Percentiles rank a stretch among this genome's conserved stretches.
phyloP scores from a whole-genome alignment of 2,329 filamentous ascomycete genomes.

The Pestalotiopsis fici region DNA sequence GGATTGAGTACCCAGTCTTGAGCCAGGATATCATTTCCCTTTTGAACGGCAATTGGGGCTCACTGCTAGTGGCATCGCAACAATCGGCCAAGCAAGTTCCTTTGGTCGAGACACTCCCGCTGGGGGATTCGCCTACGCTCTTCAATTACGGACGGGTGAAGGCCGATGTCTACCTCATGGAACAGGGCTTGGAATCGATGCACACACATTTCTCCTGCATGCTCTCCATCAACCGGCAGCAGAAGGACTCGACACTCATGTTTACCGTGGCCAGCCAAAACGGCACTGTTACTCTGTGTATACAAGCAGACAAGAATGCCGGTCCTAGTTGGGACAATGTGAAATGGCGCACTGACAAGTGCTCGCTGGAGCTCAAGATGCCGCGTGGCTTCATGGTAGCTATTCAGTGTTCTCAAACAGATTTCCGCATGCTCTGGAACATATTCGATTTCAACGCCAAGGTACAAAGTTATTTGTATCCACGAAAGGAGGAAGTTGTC shows the following conservation, averaged over 20 bases:
- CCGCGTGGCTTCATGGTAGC: slow-evolving; percentile 75
- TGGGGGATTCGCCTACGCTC: slow-evolving; percentile 71
- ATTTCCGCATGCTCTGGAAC: slow-evolving; percentile 77
- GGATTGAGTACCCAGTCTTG: slow-evolving; percentile 75
- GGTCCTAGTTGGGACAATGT: slow-evolving; percentile 82
- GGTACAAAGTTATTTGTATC: slow-evolving; percentile 70
- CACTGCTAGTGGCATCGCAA: slow-evolving; percentile 48
- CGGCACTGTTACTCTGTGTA: slow-evolving; percentile 71
- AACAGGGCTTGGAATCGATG: slow-evolving; percentile 69
- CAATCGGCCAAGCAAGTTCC: slow-evolving; percentile 48
- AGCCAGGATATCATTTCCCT: slow-evolving; percentile 72
- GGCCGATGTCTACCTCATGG: slow-evolving; percentile 74
- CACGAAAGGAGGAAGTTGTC: slow-evolving; percentile 68
- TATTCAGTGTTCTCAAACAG: slow-evolving; percentile 71
- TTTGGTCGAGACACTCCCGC: slow-evolving; percentile 69
- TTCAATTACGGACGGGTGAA: slow-evolving; percentile 82
- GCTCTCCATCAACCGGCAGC: slow-evolving; percentile 72
- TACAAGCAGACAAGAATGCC: slow-evolving; percentile 67
- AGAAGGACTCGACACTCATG: slow-evolving; percentile 68
- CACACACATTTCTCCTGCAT: slow-evolving; percentile 72
- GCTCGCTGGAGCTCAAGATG: slow-evolving; percentile 67
- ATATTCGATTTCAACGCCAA: slow-evolving; percentile 85
- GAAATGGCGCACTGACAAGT: slow-evolving; percentile 71
- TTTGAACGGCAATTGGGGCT: slow-evolving; percentile 62
- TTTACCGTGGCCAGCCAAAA: slow-evolving; percentile 80